phyloP scores from a whole-genome alignment of 805 yeast species.

The Kuraishia capsulata region DNA sequence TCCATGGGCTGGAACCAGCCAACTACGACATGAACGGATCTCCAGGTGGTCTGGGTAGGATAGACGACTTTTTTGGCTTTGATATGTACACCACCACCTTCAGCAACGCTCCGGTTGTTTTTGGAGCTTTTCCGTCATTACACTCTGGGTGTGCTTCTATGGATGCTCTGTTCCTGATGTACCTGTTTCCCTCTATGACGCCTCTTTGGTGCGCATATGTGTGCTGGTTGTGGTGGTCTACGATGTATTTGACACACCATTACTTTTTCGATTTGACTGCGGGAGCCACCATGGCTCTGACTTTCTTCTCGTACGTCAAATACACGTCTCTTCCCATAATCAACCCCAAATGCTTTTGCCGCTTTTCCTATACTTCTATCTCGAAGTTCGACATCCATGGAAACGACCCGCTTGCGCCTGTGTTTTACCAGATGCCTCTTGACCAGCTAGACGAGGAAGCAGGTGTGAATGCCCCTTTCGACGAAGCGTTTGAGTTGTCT shows the following conservation, averaged over 20 bases:
- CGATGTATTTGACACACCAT: constrained; percentile 96
- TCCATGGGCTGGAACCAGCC: constrained; percentile 84
- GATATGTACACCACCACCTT: constrained; percentile 80
- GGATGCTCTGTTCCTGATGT: constrained; percentile 81
- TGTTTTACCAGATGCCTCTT: background rate
- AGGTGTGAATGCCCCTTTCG: background rate
- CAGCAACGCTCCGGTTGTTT: constrained; percentile 80
- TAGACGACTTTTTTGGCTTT: constrained; percentile 69
- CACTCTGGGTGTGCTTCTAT: constrained; percentile 93
- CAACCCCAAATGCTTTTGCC: constrained; percentile 44
- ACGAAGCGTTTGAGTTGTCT: constrained; percentile 1
- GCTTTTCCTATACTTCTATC: constrained; percentile 55
- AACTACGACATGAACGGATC: constrained; percentile 87
- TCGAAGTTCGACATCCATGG: constrained; percentile 21
- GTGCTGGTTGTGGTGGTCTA: constrained; percentile 96
- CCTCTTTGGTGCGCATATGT: constrained; percentile 70
- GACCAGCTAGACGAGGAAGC: background rate
- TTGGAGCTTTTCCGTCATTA: constrained; percentile 71
- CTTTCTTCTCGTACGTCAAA: constrained; percentile 61
- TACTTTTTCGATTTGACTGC: constrained; percentile 88
- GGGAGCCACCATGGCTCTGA: constrained; percentile 79
- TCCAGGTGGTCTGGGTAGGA: constrained; percentile 90
- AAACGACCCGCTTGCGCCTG: constrained; percentile 23
- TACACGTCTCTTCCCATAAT: constrained; percentile 55
- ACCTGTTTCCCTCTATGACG: constrained; percentile 66